A percentile compares a stretch with the other conserved stretches of the same genome.
These are phyloP conservation scores for Yamadazyma triangularis DNA, from an alignment of 1,139 yeast genomes.

Conservation along the genomic window DNA sequence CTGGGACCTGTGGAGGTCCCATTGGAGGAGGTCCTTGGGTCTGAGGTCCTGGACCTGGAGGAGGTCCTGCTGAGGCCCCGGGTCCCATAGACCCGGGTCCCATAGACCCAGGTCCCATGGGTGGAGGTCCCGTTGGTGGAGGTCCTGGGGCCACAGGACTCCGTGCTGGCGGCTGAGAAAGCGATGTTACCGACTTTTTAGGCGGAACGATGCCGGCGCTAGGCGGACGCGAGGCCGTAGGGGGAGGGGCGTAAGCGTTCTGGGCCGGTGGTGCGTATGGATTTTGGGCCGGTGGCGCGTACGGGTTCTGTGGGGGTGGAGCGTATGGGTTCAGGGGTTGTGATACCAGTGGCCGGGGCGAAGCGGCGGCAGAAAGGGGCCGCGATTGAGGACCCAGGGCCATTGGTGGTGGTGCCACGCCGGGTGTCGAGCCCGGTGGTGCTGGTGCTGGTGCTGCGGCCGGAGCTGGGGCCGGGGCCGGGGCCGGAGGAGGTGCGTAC, in stretches of 20 bases:
- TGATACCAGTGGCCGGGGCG: slow-evolving; percentile 3
- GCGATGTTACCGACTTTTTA: slow-evolving; percentile 12
- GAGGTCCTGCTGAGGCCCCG: slow-evolving; percentile 17
- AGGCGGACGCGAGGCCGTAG: slow-evolving; percentile 7
- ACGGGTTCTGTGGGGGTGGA: slow-evolving; percentile 8
- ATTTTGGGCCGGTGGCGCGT: slow-evolving; percentile 9
- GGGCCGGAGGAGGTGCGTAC: slow-evolving; percentile 37
- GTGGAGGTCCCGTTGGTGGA: slow-evolving; percentile 17
- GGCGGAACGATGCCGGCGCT: slow-evolving; percentile 40
- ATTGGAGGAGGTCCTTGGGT: slow-evolving; percentile 12
- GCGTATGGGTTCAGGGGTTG: slow-evolving; percentile 9
- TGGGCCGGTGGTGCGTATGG: slow-evolving; percentile 10
- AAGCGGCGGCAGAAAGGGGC: slow-evolving; percentile 6
- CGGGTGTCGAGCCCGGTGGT: slow-evolving; percentile 11
- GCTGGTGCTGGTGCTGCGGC: slow-evolving; percentile 14
- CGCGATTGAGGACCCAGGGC: slow-evolving; percentile 8
- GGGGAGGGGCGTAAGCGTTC: not conserved
- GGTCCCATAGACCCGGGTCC: slow-evolving; percentile 14
- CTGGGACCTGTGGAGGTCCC: slow-evolving; percentile 20
- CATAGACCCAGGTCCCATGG: slow-evolving; percentile 10
- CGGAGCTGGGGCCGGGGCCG: slow-evolving; percentile 11
- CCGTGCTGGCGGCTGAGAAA: slow-evolving; percentile 23
- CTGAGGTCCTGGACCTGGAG: slow-evolving; percentile 10
- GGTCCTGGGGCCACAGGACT: slow-evolving; percentile 44
- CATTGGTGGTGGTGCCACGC: slow-evolving; percentile 6